Conservation (phyloP, 1,284 basidiomycete species). For the Trichosporon sp. region DNA sequence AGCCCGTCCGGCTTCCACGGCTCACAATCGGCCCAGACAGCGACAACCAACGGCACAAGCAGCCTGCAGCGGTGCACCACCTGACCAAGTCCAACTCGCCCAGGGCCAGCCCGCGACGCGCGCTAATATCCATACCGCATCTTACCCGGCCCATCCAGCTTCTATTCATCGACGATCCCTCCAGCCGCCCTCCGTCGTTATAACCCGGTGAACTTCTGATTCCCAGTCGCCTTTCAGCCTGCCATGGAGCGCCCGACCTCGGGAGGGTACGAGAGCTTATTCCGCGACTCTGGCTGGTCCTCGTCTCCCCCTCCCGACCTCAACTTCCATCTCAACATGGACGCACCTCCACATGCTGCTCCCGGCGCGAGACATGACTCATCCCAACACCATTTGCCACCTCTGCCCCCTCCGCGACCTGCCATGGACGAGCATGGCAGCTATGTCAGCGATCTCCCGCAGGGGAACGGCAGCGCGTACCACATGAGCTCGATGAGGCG, state of each 20-base stretch:
- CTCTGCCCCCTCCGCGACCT: slow-evolving; percentile 8
- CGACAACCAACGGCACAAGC: not conserved
- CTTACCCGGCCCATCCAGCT: not conserved
- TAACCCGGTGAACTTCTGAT: not conserved
- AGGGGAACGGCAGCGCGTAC: slow-evolving; percentile 1
- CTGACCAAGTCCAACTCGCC: not conserved
- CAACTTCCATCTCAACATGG: slow-evolving; percentile 2
- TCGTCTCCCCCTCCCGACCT: slow-evolving; percentile 6
- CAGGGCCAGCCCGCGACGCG: not conserved
- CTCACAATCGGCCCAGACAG: not conserved
- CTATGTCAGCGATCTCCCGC: not conserved
- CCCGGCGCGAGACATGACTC: slow-evolving; percentile 4
- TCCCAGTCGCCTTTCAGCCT: not conserved
- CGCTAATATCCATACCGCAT: not conserved
- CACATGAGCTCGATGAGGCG: slow-evolving; percentile 10
- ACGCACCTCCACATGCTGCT: slow-evolving; percentile 11
- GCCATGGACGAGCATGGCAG: not conserved
- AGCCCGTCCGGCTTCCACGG: not conserved
- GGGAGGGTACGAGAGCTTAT: slow-evolving; percentile 18
- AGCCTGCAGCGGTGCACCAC: not conserved
- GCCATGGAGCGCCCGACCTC: slow-evolving; percentile 13
- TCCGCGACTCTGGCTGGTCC: slow-evolving; percentile 10
- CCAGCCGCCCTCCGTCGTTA: not conserved
- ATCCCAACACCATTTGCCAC: not conserved
- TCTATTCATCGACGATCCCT: not conserved